phyloP scores from a whole-genome alignment of 768 basidiomycete genomes.

The Boletales sp. region DNA sequence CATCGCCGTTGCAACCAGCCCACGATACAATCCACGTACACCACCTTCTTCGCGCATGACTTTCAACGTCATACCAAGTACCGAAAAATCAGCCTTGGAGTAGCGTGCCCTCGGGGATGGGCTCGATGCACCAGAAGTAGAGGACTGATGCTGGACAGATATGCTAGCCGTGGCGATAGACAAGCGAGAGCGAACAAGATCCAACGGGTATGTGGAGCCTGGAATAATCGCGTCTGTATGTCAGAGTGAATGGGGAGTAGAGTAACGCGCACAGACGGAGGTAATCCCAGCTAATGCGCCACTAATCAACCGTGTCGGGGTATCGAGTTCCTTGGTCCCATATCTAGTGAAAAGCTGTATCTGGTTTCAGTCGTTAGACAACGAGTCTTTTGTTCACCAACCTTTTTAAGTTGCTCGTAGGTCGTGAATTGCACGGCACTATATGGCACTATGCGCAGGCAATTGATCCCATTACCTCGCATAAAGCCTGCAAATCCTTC shows the following conservation, averaged over 20 bases:
- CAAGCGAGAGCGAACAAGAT: slow-evolving; percentile 87
- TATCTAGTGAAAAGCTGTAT: slow-evolving; percentile 63
- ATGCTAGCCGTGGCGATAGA: slow-evolving; percentile 92
- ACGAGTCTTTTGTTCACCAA: slow-evolving; percentile 24
- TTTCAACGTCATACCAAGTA: slow-evolving; percentile 87
- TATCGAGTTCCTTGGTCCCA: slow-evolving; percentile 78
- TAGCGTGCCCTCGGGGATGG: slow-evolving; percentile 34
- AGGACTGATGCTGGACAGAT: slow-evolving; percentile 30
- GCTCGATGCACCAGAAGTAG: slow-evolving; percentile 23
- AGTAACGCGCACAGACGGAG: slow-evolving; percentile 73
- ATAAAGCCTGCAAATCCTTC: slow-evolving; percentile 93
- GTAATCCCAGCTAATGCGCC: slow-evolving; percentile 93
- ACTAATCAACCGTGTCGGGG: slow-evolving; percentile 77
- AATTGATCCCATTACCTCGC: slow-evolving; percentile 92
- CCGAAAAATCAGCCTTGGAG: slow-evolving; percentile 55
- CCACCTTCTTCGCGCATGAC: slow-evolving; percentile 94
- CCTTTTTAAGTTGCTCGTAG: slow-evolving; percentile 90
- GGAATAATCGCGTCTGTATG: slow-evolving; percentile 7
- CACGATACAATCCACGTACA: slow-evolving; percentile 80
- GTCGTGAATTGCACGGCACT: slow-evolving; percentile 84
- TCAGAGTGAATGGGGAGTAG: slow-evolving; percentile 6
- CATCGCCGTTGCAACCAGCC: slow-evolving; percentile 76
- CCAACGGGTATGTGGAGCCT: slow-evolving; percentile 90
- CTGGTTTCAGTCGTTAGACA: slow-evolving; percentile 27
- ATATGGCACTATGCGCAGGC: slow-evolving; percentile 90